Base-by-base conservation (phyloP, 495 filamentous ascomycete genomes). In the Penicillium samsonianum region DNA sequence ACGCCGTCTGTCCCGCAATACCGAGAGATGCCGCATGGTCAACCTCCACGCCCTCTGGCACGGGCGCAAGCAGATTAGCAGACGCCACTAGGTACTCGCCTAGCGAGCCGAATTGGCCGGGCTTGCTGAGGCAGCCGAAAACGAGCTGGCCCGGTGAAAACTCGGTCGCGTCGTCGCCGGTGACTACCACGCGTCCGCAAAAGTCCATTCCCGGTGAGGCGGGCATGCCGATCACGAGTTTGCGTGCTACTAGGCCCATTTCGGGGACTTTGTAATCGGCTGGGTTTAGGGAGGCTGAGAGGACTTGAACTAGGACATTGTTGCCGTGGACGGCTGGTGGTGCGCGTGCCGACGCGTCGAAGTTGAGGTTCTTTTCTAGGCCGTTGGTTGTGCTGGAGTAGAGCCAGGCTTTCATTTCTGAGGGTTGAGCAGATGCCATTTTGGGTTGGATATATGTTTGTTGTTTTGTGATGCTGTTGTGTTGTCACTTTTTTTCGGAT, bases 231-330 rank as follows among this genome's bases (percentile, higher is more conserved):
- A 82, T 62, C 0, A 79, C 23, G 5, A 78, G 23, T 14, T 47
- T 51, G 19, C 72, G 70, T 8, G 57, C 60, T 5, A 84, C 4
- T 7, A 75, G n/a, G 9, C 71, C 69, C 37, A 84, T 52, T 59
- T 89, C 84, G 17, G 84, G 78, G 17, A 82, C 58, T 67, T 90
- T 90, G 82, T 84, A 85, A 78, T 91, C 88, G 28, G 82, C 82
- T 2, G 88, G 88, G 70, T 91, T 91, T 48, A 90, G 68, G 16
- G 80, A 67, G 11, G 74, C 72, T 48, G 76, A 67, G 49, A 83
- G 63, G 7, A 90, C 81, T 47, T 81, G 70, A 43, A 90, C 70
- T 23, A 90, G 80, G 28, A 84, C 54, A 55, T 84, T 69, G 56
- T 78, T 67, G 16, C 70, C 59, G 35, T 59, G 67, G 3, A 73